Evolutionary conservation across 73 alveolate species (phyloP).

Genomic region (Blepharisma japonicum): DNA sequence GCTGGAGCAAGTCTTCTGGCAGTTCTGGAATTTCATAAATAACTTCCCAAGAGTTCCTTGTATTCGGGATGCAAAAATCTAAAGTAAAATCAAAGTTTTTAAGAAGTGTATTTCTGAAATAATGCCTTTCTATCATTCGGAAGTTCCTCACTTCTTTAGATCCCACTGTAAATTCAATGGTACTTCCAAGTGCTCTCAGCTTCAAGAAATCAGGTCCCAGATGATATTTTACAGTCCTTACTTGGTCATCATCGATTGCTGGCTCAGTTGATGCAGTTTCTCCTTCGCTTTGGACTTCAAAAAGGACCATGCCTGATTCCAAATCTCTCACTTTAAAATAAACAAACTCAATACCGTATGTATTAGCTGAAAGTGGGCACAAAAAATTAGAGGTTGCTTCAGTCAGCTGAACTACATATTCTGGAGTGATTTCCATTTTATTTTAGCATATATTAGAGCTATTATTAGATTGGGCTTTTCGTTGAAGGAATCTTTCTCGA

Average conservation of each 20-base stretch:
- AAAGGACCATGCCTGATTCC: conserved; percentile 64
- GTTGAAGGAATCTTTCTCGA: no score
- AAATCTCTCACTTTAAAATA: conserved; percentile 67
- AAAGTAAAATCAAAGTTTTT: conserved; percentile 81
- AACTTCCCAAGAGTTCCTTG: conserved; percentile 94
- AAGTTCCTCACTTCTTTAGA: conserved; percentile 77
- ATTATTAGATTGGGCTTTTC: no score
- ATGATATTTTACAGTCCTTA: conserved; percentile 80
- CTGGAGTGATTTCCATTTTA: conserved; percentile 29
- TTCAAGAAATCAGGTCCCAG: conserved; percentile 88
- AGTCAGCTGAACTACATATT: conserved; percentile 16
- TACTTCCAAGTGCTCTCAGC: conserved; percentile 72
- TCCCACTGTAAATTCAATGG: conserved; percentile 75
- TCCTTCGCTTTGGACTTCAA: conserved; percentile 64
- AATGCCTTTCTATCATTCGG: conserved; percentile 89
- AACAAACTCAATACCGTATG: conserved; percentile 61
- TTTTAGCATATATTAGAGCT: neutral
- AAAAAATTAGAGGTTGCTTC: conserved; percentile 45
- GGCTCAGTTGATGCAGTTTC: neutral
- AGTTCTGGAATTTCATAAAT: conserved; percentile 86
- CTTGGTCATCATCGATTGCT: conserved; percentile 59
- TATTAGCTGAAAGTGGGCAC: conserved; percentile 70
- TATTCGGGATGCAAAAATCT: conserved; percentile 93
- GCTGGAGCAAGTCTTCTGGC: conserved; percentile 65
- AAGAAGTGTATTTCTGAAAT: conserved; percentile 75